These are phyloP conservation scores for Penicillium psychrofluorescens DNA, from an alignment of 495 filamentous ascomycete genomes.

Conservation along the genomic window DNA sequence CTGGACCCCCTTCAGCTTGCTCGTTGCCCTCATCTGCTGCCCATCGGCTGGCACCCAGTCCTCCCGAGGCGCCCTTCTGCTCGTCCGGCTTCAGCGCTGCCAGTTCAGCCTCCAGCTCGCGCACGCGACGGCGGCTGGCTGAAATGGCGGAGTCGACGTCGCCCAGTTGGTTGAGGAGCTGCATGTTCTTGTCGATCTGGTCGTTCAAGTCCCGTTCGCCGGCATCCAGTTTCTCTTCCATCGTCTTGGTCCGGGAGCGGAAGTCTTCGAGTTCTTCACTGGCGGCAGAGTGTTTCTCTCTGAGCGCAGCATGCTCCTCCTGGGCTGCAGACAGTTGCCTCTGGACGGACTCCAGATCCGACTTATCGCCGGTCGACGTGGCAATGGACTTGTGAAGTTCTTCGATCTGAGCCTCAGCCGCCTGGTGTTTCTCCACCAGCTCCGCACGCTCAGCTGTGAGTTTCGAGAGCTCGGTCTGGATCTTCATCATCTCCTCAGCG, in stretches of 20 bases:
- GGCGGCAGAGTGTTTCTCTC: constrained; percentile 22
- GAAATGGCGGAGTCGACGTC: constrained; percentile 35
- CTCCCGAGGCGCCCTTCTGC: constrained; percentile 17
- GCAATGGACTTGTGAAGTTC: constrained; percentile 29
- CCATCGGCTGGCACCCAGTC: constrained; percentile 37
- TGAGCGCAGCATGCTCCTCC: constrained; percentile 26
- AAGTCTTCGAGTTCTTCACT: constrained; percentile 26
- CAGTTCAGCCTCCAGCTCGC: constrained; percentile 41
- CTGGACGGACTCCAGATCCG: constrained; percentile 26
- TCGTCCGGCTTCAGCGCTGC: constrained; percentile 27
- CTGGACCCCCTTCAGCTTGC: constrained; percentile 27
- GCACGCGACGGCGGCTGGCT: constrained; percentile 31
- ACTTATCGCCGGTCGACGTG: constrained; percentile 21
- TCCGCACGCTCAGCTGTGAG: constrained; percentile 12
- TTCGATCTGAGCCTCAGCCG: constrained; percentile 16
- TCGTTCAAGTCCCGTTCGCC: constrained; percentile 34
- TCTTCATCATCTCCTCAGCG: constrained; percentile 21
- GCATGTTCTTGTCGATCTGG: constrained; percentile 46
- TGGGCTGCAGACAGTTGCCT: constrained; percentile 29
- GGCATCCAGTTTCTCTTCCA: constrained; percentile 29
- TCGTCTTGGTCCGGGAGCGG: constrained; percentile 20
- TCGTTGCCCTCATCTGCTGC: constrained; percentile 26
- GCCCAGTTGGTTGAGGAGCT: constrained; percentile 35
- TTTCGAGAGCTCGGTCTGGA: constrained; percentile 14
- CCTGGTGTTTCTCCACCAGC: constrained; percentile 26